Evolutionary conservation across 768 basidiomycete genomes (phyloP), one percentile per base, ranked within the genome.

Genomic region (Pholiota conissans): DNA sequence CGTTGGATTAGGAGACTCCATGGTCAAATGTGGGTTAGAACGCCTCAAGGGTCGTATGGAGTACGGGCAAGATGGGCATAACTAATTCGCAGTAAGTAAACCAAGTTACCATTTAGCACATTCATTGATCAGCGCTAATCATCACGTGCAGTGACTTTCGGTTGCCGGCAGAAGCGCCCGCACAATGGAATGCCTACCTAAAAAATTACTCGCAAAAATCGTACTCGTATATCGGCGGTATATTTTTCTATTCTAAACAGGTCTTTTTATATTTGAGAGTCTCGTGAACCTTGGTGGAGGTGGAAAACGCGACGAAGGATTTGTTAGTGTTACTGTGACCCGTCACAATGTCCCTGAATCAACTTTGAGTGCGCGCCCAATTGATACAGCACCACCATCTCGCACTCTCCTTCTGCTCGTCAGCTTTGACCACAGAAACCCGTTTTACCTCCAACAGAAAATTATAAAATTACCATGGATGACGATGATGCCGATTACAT

Each of bases 401-500:
- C 18, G 11, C 11, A 22, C 28, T 24, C 6, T 7, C 49, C 34
- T 6, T 50, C 34, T 30, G 30, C 27, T 26, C 34, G 10, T 11
- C 28, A 14, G 18, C 10, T 9, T 8, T 14, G 27, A 29, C 9
- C 34, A 50, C 8, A 26, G 3, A 30, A 49, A 30, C 18, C 47
- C 24, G 29, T n/a, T 13, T 7, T 14, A 49, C 6, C 29, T 28
- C 26, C 26, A 49, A 18, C 34, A 39, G 5, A 39, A n/a, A n/a
- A n/a, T n/a, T n/a, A n/a, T n/a, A n/a, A n/a, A n/a, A n/a, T n/a
- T n/a, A n/a, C n/a, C n/a, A 94, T 94, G 92, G 92, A 94, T 76
- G 92, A 94, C 61, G 92, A 94, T 71, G 92, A 94, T 76, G 93
- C 93, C 66, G 92, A 93, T 74, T 94, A 94, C 66, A 93, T 94